Evolutionary conservation across 345 rosid species (phyloP).

Genomic region (Laguncularia racemosa): DNA sequence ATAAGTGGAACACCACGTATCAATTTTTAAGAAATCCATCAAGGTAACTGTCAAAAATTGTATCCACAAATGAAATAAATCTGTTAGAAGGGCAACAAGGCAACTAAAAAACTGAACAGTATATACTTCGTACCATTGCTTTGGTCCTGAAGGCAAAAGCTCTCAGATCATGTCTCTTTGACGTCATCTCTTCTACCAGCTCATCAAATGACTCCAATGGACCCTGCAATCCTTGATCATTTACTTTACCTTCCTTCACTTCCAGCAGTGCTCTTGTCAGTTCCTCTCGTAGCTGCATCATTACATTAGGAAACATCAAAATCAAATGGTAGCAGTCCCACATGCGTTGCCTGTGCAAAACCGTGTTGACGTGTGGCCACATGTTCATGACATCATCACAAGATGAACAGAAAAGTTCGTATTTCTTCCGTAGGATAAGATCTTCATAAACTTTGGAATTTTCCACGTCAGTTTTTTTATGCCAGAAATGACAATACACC

Average conservation of each 20-base stretch:
- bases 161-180: conserved; percentile 54
- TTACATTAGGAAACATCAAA: conserved; percentile 1
- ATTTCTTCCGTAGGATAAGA: no score
- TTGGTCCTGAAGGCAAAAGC: conserved; percentile 74
- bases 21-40: no score
- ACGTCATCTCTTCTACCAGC: conserved; percentile 60
- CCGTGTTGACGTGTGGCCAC: conserved; percentile 5
- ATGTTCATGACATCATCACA: neutral
- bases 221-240: conserved; percentile 28
- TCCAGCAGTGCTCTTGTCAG: conserved; percentile 66
- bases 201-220: conserved; percentile 58
- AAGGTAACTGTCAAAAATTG: no score
- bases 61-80: no score
- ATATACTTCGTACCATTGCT: conserved; percentile 48
- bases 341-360: neutral
- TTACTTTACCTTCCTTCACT: conserved; percentile 35
- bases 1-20: no score
- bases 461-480: no score
- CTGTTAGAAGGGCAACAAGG: no score
- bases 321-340: conserved; percentile 1
- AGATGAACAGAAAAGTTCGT: neutral
- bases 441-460: no score
- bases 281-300: conserved; percentile 59
- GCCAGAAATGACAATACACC: no score
- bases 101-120: no score